These are phyloP conservation scores for Vanrija sp. DNA, from an alignment of 1,284 basidiomycete genomes.

Conservation along the genomic window DNA sequence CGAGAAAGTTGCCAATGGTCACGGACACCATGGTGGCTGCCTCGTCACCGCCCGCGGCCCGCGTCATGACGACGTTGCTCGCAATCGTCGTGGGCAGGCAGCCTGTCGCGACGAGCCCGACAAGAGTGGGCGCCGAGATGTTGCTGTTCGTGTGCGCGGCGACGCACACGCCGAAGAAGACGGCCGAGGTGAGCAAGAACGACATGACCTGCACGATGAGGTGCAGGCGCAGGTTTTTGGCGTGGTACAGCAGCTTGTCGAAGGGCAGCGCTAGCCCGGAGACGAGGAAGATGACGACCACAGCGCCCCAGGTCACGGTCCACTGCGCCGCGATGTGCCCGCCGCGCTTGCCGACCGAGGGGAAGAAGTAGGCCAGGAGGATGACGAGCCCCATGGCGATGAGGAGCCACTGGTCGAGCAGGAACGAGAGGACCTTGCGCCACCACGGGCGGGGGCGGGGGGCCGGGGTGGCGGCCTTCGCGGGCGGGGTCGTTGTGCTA, in stretches of 20 bases:
- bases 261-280: constrained; percentile 36
- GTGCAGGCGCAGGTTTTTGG: constrained; percentile 28
- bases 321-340: constrained; percentile 26
- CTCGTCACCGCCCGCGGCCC: constrained; percentile 34
- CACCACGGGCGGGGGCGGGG: too few species aligned
- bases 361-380: constrained; percentile 29
- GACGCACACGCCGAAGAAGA: constrained; percentile 20
- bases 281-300: constrained; percentile 45
- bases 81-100: constrained; percentile 31
- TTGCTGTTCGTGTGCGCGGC: too few species aligned
- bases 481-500: too few species aligned
- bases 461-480: too few species aligned
- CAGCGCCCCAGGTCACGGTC: constrained; percentile 33
- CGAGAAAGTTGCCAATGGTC: constrained; percentile 33
- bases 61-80: constrained; percentile 43
- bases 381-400: constrained; percentile 23
- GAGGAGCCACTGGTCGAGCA: constrained; percentile 22
- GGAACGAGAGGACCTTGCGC: too few species aligned
- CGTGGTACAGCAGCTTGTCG: constrained; percentile 24
- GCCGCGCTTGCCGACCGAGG: constrained; percentile 25
- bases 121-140: neutral
- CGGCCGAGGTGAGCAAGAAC: constrained; percentile 16
- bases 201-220: constrained; percentile 25
- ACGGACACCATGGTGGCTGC: constrained; percentile 32
- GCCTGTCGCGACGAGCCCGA: constrained; percentile 22